Conservation (phyloP, 805 yeast genomes). For the Barnettozyma vustinii region DNA sequence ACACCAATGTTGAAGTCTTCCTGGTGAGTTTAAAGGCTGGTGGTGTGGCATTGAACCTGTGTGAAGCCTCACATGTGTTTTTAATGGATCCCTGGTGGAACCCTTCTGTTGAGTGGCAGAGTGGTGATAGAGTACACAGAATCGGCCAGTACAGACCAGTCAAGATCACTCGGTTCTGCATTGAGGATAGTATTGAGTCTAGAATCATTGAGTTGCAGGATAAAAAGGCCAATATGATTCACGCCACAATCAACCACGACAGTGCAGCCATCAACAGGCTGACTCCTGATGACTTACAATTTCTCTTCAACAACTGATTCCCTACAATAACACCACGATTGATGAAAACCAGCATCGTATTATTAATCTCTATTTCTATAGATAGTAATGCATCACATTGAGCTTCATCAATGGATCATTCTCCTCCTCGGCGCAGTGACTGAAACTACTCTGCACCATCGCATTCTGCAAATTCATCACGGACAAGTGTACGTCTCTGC, state of each 20-base stretch:
- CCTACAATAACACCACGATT: not conserved
- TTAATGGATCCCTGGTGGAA: conserved; percentile 99
- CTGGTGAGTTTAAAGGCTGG: conserved; percentile 96
- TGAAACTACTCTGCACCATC: conserved; percentile 15
- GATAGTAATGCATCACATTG: conserved; percentile 14
- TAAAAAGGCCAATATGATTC: conserved; percentile 96
- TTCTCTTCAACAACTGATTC: conserved; percentile 72
- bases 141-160: conserved; percentile 96
- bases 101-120: conserved; percentile 97
- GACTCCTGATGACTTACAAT: conserved; percentile 93
- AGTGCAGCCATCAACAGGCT: conserved; percentile 83
- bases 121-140: conserved; percentile 96
- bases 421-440: not conserved
- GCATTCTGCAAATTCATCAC: conserved; percentile 17
- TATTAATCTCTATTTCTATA: not conserved
- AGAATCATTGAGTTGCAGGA: conserved; percentile 94
- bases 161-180: conserved; percentile 83
- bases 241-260: conserved; percentile 92
- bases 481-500: conserved; percentile 4
- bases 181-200: conserved; percentile 95
- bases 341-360: not conserved
- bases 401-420: conserved; percentile 12
- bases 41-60: conserved; percentile 93
- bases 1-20: conserved; percentile 87
- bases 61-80: conserved; percentile 96